A percentile compares a stretch with the other conserved stretches of the same genome.
phyloP scores from a whole-genome alignment of 371 early-diverging fungal species.

The Rhizopus delemar region DNA sequence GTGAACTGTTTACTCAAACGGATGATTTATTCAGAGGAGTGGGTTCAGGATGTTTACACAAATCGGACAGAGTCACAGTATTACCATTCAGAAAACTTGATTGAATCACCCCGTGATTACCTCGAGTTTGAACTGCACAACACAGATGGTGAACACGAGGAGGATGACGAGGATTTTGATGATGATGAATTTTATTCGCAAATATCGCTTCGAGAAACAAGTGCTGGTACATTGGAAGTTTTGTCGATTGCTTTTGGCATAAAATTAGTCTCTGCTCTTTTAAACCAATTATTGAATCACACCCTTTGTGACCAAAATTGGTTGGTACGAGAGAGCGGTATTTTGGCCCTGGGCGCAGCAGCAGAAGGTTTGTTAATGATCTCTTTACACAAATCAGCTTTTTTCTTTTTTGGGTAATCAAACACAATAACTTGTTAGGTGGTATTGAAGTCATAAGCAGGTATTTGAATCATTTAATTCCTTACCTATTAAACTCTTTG shows the following conservation, averaged over 20 bases:
- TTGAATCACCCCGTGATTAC: conserved; percentile 4
- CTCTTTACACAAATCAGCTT: not conserved
- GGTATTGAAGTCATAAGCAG: conserved; percentile 73
- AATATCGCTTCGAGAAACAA: conserved; percentile 92
- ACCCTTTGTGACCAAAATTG: conserved; percentile 74
- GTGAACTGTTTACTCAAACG: conserved; percentile 80
- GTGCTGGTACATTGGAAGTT: conserved; percentile 87
- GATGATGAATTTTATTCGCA: conserved; percentile 77
- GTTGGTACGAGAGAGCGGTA: conserved; percentile 84
- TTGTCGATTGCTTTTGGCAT: conserved; percentile 74
- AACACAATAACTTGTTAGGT: conserved; percentile 14
- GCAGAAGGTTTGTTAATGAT: conserved; percentile 65
- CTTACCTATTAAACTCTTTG: conserved; percentile 71
- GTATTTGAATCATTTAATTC: conserved; percentile 76
- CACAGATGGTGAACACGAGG: conserved; percentile 13
- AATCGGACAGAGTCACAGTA: conserved; percentile 21
- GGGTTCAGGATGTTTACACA: too few relatives aligned
- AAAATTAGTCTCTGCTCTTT: conserved; percentile 59
- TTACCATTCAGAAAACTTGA: conserved; percentile 63
- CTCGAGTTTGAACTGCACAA: not conserved
- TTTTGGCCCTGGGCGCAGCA: conserved; percentile 91
- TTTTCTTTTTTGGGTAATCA: conserved; percentile 4
- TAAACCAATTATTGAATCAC: conserved; percentile 74
- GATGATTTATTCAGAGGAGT: conserved; percentile 89
- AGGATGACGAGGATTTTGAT: conserved; percentile 64